A percentile compares a stretch with the other conserved stretches of the same genome.
phyloP scores from a whole-genome alignment of 371 early-diverging fungal species.

The Coemansia linderi region DNA sequence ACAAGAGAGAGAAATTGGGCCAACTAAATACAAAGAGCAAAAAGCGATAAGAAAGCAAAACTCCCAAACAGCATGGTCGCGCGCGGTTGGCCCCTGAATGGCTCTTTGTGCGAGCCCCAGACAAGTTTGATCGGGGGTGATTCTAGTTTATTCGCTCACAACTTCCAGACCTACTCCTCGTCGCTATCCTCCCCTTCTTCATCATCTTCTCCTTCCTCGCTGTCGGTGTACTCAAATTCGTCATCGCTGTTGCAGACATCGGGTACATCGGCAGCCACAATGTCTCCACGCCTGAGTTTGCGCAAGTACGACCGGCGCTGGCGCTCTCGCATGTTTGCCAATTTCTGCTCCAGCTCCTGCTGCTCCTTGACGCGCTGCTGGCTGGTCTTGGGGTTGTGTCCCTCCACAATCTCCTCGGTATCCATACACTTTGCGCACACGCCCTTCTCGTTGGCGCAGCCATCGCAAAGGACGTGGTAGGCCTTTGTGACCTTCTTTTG shows the following conservation, averaged over 20 bases:
- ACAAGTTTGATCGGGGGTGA: no score
- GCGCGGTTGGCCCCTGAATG: background rate
- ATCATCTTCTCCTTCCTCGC: conserved; percentile 57
- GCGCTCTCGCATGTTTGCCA: conserved; percentile 80
- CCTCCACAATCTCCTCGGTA: conserved; percentile 66
- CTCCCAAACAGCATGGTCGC: background rate
- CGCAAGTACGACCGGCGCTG: conserved; percentile 82
- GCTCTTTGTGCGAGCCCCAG: background rate
- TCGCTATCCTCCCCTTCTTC: conserved; percentile 42
- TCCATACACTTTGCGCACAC: conserved; percentile 95
- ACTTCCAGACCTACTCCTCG: background rate
- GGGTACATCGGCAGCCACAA: conserved; percentile 48
- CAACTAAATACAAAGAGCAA: background rate
- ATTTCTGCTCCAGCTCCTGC: conserved; percentile 70
- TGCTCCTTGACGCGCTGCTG: conserved; percentile 66
- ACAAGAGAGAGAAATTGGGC: background rate
- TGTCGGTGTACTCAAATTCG: conserved; percentile 34
- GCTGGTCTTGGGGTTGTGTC: conserved; percentile 53
- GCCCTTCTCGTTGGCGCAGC: conserved; percentile 75
- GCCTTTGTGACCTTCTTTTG: conserved; percentile 88
- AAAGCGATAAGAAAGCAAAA: conserved; percentile 3
- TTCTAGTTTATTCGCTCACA: no score
- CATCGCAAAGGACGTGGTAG: conserved; percentile 92
- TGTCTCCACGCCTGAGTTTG: conserved; percentile 73
- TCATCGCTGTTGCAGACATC: conserved; percentile 23